Evolutionary conservation across 805 yeast genomes (phyloP).

Genomic region (Saccharomyces jurei): DNA sequence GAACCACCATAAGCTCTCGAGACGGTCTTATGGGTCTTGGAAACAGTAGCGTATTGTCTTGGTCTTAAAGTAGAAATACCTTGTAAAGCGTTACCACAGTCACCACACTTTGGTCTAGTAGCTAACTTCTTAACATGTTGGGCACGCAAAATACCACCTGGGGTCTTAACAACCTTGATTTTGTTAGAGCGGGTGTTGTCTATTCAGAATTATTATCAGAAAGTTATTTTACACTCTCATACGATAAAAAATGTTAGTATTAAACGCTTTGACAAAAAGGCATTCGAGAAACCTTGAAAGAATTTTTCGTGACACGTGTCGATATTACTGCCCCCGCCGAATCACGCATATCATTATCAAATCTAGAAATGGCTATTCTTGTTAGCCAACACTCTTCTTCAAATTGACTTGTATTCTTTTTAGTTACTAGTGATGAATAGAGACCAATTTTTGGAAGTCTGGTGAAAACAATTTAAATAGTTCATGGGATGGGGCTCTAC

Average conservation of each 20-base stretch:
- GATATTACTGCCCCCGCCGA: no score
- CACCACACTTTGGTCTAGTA: constrained; percentile 84
- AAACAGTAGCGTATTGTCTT: constrained; percentile 90
- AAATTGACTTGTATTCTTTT: neutral
- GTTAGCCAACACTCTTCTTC: neutral
- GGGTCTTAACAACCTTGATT: constrained; percentile 99
- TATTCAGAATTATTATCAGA: constrained; percentile 19
- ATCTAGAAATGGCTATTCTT: no score
- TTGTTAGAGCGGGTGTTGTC: constrained; percentile 99
- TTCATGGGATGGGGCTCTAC: neutral
- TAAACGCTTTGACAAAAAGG: neutral
- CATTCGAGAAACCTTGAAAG: neutral
- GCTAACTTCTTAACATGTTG: constrained; percentile 93
- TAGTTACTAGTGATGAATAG: no score
- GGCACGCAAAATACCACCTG: constrained; percentile 98
- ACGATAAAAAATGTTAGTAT: neutral
- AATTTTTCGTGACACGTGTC: neutral
- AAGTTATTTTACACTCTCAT: neutral
- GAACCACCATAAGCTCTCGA: constrained; percentile 99
- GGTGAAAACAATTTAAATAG: neutral
- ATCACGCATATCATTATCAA: no score
- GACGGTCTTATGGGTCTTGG: constrained; percentile 96
- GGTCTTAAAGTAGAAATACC: constrained; percentile 96
- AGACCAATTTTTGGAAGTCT: no score
- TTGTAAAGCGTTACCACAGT: constrained; percentile 72